phyloP scores from a whole-genome alignment of 2,329 filamentous ascomycete genomes.

The Fusarium metavorans region DNA sequence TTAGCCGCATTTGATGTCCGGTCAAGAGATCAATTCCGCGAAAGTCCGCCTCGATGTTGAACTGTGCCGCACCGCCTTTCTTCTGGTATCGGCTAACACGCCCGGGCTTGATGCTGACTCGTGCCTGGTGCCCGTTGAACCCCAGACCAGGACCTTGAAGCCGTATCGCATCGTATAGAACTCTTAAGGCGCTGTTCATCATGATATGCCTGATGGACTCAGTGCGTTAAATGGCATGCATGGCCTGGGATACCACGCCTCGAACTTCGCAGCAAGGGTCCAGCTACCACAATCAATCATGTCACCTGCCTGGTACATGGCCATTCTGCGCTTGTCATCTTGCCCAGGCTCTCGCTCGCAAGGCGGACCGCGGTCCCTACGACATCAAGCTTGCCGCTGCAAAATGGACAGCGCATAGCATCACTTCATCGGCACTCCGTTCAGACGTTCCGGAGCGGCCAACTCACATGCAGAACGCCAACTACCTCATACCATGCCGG shows the following conservation, averaged over 20 bases:
- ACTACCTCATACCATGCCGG: conserved; percentile 10
- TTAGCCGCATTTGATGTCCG: background rate
- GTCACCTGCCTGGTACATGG: background rate
- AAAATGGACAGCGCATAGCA: conserved; percentile 2
- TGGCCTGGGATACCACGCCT: conserved; percentile 10
- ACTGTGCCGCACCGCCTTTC: background rate
- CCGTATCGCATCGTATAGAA: conserved; percentile 11
- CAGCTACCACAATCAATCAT: conserved; percentile 1
- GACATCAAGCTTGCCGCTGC: conserved; percentile 9
- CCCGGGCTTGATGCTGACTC: conserved; percentile 1
- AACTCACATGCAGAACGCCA: conserved; percentile 5
- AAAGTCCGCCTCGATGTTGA: background rate
- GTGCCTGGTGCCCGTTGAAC: background rate
- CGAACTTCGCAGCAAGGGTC: background rate
- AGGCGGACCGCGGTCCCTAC: conserved; percentile 12
- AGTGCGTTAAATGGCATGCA: conserved; percentile 31
- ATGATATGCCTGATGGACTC: background rate
- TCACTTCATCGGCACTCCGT: background rate
- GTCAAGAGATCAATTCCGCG: background rate
- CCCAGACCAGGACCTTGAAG: background rate
- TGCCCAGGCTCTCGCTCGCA: background rate
- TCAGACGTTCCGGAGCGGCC: background rate
- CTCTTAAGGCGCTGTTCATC: background rate
- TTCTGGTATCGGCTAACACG: background rate
- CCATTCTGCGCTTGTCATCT: conserved; percentile 1